Base-by-base conservation (phyloP, 805 yeast genomes). In the Metschnikowia dekortorum region DNA sequence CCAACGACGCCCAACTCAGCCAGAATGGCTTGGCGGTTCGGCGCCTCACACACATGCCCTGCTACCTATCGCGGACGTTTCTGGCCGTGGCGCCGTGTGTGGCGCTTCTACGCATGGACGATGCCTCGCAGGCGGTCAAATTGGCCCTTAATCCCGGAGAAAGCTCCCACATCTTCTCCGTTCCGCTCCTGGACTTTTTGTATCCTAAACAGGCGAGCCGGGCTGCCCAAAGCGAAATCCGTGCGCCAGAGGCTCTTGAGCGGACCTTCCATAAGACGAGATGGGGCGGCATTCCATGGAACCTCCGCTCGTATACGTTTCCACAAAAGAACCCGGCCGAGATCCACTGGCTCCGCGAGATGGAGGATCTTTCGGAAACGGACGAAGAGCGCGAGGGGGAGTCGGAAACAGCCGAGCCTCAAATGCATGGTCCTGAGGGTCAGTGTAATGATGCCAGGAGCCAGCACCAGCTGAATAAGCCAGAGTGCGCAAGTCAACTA, bases 71-170 rank as follows among this genome's bases (percentile, higher is more conserved):
- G 7, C 74, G 96, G 53, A 89, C 95, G 4, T 80, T 89, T 52
- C 74, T 88, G 36, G 89, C 89, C 10, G 97, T 92, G 3, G 75
- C 85, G 44, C 98, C 98, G 0, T 79, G 90, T 55, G 78, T 84
- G 30, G 89, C 87, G 37, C 80, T 84, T 54, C 69, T 87, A 60
- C 78, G 76, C 47, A 67, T 75, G 67, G 44, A 46, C 6, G 66
- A 28, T 18, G 40, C 40, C 18, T 58, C 40, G 55, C 46, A 52
- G 16, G 49, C 61, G 36, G 65, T 79, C 14, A 59, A 73, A 33
- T 68, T 85, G 34, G 68, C 69, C 41, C 65, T 87, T 48, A 87
- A 87, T 54, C 91, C 91, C 2, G 95, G 91, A 13, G 95, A 87
- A 62, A 81, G 87, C 13, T 75, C 89, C 0, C 76, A 84, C 10